These are phyloP conservation scores for Pseudopithomyces maydicus DNA, from an alignment of 2,329 filamentous ascomycete genomes.

Conservation along the genomic window DNA sequence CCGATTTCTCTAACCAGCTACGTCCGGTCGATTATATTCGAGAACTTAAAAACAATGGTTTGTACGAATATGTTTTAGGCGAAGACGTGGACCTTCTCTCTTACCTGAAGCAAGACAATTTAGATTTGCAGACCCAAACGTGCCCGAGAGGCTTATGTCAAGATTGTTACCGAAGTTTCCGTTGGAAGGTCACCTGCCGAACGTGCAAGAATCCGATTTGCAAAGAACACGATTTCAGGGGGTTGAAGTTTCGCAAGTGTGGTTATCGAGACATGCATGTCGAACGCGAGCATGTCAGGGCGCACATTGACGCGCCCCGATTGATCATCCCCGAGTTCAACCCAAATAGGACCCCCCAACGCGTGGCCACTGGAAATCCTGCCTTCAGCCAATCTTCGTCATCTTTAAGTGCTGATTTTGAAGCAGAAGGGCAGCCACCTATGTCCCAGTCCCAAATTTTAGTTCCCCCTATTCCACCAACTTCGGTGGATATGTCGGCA, in stretches of 20 bases:
- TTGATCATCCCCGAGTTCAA: conserved; percentile 46
- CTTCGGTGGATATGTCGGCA: conserved; percentile 36
- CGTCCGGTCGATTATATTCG: conserved; percentile 52
- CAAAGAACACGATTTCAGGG: conserved; percentile 64
- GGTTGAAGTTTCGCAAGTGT: conserved; percentile 61
- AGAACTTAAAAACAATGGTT: conserved; percentile 46
- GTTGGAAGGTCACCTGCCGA: conserved; percentile 65
- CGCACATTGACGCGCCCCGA: conserved; percentile 39
- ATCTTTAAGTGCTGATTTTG: conserved; percentile 31
- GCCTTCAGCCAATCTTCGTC: conserved; percentile 26
- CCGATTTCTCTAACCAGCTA: conserved; percentile 57
- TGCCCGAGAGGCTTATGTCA: conserved; percentile 63
- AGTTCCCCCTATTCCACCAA: conserved; percentile 23
- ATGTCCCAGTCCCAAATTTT: conserved; percentile 45
- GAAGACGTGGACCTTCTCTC: conserved; percentile 47
- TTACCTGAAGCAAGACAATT: conserved; percentile 47
- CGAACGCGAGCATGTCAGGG: conserved; percentile 51
- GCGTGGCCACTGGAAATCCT: conserved; percentile 27
- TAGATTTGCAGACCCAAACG: conserved; percentile 50
- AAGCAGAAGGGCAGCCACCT: conserved; percentile 29
- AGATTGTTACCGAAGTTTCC: conserved; percentile 62
- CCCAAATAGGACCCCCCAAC: conserved; percentile 33
- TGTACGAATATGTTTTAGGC: conserved; percentile 49
- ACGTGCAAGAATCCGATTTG: conserved; percentile 62
- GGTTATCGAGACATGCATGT: conserved; percentile 60